Evolutionary conservation across 140 eudicot species (phyloP).

Genomic region (Stevia rebaudiana): DNA sequence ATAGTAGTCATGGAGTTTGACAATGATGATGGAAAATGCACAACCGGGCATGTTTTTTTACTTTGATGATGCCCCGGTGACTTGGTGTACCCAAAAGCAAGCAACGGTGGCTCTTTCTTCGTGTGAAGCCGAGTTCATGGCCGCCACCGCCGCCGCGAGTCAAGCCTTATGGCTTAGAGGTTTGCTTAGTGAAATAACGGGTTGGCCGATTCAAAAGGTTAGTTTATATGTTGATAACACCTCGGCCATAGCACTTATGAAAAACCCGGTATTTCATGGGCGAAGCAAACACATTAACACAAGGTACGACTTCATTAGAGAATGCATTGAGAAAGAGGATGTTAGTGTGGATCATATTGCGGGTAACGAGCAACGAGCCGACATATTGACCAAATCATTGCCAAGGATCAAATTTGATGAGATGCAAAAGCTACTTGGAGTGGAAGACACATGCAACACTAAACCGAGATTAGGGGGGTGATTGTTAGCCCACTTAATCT

Average conservation of each 20-base stretch:
- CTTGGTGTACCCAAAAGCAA: too few relatives aligned
- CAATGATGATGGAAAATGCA: too few relatives aligned
- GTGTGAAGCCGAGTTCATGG: not conserved
- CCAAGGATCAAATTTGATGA: not conserved
- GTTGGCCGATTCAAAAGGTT: not conserved
- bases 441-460: too few relatives aligned
- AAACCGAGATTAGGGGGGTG: not conserved
- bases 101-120: not conserved
- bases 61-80: too few relatives aligned
- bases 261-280: not conserved
- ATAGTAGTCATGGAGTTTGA: not conserved
- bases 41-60: too few relatives aligned
- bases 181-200: not conserved
- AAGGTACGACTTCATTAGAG: not conserved
- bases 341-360: not conserved
- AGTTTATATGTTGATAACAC: not conserved
- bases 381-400: not conserved
- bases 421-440: not conserved
- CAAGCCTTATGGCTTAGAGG: not conserved
- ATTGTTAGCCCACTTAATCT: not conserved
- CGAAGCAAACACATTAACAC: not conserved
- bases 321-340: too few relatives aligned
- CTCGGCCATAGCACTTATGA: not conserved
- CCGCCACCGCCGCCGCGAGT: not conserved
- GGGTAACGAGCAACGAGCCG: too few relatives aligned